Evolutionary conservation across 2,329 filamentous ascomycete genomes (phyloP).

Genomic region (Aureobasidium musti): DNA sequence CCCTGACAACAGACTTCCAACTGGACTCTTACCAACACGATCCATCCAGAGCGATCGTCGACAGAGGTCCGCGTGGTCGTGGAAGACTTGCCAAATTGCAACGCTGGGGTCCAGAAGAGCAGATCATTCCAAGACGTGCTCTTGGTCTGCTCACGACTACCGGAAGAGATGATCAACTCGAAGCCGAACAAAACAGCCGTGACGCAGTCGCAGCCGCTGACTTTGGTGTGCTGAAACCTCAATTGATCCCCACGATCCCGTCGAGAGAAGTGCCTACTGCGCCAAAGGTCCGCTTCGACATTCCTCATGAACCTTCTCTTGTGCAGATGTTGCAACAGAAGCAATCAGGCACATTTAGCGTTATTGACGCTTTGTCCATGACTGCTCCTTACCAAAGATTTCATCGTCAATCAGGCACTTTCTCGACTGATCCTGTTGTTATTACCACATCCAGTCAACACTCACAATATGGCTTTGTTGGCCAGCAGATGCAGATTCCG

Average conservation of each 20-base stretch:
- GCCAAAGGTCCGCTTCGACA: background rate
- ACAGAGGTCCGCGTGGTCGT: constrained; percentile 30
- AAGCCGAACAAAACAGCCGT: constrained; percentile 22
- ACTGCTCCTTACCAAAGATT: constrained; percentile 46
- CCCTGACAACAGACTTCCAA: constrained; percentile 32
- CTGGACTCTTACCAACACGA: constrained; percentile 34
- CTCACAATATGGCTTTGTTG: constrained; percentile 5
- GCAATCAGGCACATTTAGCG: constrained; percentile 18
- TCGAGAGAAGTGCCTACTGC: background rate
- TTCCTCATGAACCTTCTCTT: constrained; percentile 5
- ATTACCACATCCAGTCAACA: constrained; percentile 6
- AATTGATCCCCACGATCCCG: background rate
- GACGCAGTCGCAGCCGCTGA: constrained; percentile 17
- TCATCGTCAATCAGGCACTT: constrained; percentile 48
- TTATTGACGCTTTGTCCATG: constrained; percentile 37
- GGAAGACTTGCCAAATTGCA: constrained; percentile 29
- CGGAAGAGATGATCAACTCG: constrained; percentile 6
- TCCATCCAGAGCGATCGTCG: constrained; percentile 29
- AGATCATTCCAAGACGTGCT: constrained; percentile 12
- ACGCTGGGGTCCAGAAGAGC: constrained; percentile 26
- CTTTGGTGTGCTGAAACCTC: constrained; percentile 24
- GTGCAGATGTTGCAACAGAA: constrained; percentile 16
- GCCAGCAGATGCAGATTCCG: constrained; percentile 24
- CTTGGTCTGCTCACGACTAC: constrained; percentile 28
- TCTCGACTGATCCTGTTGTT: constrained; percentile 44